Evolutionary conservation across 1,284 basidiomycete species (phyloP).

Genomic region (Trichosporon asahii): DNA sequence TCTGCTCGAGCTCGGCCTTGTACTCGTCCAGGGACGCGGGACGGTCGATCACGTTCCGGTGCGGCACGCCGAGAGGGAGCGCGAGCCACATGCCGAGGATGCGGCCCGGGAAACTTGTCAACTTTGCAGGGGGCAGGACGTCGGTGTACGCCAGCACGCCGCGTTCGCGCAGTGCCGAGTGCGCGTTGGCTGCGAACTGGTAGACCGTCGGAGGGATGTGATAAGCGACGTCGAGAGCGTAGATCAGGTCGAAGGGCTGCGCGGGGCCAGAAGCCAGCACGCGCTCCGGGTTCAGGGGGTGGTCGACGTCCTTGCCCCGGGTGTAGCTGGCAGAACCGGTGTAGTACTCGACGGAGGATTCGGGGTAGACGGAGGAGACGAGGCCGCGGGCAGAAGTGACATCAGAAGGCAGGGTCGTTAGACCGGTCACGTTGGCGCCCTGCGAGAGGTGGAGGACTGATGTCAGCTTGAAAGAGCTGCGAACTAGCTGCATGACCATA

Average conservation of each 20-base stretch:
- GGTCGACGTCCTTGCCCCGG: conserved; percentile 31
- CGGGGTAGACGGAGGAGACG: conserved; percentile 34
- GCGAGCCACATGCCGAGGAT: conserved; percentile 34
- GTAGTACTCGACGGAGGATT: conserved; percentile 7
- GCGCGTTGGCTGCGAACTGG: conserved; percentile 58
- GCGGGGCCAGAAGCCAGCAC: background rate
- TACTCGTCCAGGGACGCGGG: conserved; percentile 55
- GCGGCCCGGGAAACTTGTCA: conserved; percentile 21
- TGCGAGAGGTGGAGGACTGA: conserved; percentile 47
- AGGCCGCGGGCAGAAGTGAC: conserved; percentile 56
- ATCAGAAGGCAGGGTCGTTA: conserved; percentile 61
- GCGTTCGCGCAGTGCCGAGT: conserved; percentile 54
- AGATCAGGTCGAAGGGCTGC: conserved; percentile 47
- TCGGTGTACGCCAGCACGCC: conserved; percentile 65
- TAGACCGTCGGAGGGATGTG: conserved; percentile 60
- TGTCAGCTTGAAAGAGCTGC: conserved; percentile 33
- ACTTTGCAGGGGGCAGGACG: conserved; percentile 50
- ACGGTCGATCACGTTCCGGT: conserved; percentile 56
- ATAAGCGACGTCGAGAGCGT: conserved; percentile 66
- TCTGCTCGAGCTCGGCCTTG: conserved; percentile 52
- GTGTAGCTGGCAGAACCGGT: conserved; percentile 28
- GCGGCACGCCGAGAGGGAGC: conserved; percentile 54
- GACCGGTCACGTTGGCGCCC: conserved; percentile 57
- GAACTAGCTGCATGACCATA: background rate
- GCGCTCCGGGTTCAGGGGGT: conserved; percentile 44